Conservation (phyloP, 805 yeast species). For the Candida ipomoeae region DNA sequence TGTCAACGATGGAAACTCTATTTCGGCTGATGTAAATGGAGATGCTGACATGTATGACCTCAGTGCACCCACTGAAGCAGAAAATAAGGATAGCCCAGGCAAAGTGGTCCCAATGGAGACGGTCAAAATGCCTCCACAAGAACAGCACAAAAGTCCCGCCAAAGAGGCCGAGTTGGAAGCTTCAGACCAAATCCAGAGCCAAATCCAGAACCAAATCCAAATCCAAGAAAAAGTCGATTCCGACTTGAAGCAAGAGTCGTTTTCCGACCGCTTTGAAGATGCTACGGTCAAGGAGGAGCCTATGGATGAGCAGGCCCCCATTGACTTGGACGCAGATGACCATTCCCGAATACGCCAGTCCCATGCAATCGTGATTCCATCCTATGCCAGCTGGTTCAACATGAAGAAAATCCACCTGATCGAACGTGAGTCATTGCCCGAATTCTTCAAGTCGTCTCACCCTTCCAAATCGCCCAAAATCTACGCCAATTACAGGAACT, state of each 20-base stretch:
- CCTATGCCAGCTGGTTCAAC: slow-evolving; percentile 84
- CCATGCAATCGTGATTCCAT: slow-evolving; percentile 80
- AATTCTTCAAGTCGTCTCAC: slow-evolving; percentile 71
- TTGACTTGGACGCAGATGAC: slow-evolving; percentile 15
- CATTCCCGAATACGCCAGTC: slow-evolving; percentile 50
- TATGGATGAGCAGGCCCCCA: slow-evolving; percentile 1
- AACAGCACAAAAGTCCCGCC: background rate
- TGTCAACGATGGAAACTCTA: background rate
- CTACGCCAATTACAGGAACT: slow-evolving; percentile 78
- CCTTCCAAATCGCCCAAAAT: slow-evolving; percentile 77
- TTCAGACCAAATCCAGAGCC: background rate
- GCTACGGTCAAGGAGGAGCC: background rate
- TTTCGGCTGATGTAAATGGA: slow-evolving; percentile 2
- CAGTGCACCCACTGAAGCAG: background rate
- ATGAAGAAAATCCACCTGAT: slow-evolving; percentile 68
- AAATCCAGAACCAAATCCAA: no score
- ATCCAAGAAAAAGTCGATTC: slow-evolving; percentile 1
- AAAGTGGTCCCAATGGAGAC: background rate
- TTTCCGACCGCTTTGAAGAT: background rate
- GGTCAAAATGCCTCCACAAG: background rate
- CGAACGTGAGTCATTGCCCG: slow-evolving; percentile 82
- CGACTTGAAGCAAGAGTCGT: background rate
- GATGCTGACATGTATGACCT: slow-evolving; percentile 2
- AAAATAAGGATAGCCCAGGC: background rate
- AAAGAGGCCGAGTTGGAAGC: background rate